Conservation (phyloP, 1,284 basidiomycete species). For the Papiliotrema terrestris region DNA sequence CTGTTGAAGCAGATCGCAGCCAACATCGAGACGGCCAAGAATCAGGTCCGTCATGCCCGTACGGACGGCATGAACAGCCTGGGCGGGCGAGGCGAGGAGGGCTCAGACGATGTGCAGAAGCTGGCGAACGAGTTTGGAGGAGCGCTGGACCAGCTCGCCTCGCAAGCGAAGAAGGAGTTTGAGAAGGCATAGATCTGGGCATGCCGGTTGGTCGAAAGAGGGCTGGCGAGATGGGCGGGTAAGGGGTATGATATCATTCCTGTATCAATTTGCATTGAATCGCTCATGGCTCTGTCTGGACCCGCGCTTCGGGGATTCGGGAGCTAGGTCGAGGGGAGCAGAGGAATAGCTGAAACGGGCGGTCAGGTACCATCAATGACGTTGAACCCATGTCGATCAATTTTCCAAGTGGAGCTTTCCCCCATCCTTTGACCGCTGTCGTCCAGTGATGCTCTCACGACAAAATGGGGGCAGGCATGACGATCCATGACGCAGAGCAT, state of each 20-base stretch:
- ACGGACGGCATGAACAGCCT: constrained; percentile 43
- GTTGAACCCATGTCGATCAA: background rate
- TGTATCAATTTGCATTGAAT: too few species aligned
- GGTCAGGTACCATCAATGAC: background rate
- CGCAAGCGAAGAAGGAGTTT: constrained; percentile 46
- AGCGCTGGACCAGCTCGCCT: constrained; percentile 37
- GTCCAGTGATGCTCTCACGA: too few species aligned
- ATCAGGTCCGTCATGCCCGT: constrained; percentile 40
- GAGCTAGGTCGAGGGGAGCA: too few species aligned
- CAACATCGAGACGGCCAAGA: constrained; percentile 43
- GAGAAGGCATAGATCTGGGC: constrained; percentile 33
- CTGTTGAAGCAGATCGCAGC: constrained; percentile 33
- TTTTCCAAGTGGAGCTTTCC: too few species aligned
- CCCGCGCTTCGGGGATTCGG: too few species aligned
- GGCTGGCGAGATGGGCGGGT: background rate
- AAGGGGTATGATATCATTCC: too few species aligned
- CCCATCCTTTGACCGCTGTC: too few species aligned
- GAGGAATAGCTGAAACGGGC: too few species aligned
- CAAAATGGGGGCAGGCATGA: too few species aligned
- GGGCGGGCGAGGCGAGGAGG: constrained; percentile 36
- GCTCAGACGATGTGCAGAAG: constrained; percentile 41
- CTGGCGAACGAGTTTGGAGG: constrained; percentile 35
- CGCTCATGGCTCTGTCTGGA: too few species aligned
- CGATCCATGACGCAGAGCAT: too few species aligned
- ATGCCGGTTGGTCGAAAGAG: too few species aligned